Conservation (phyloP, 306 rosid species). For the Parietaria judaica region DNA sequence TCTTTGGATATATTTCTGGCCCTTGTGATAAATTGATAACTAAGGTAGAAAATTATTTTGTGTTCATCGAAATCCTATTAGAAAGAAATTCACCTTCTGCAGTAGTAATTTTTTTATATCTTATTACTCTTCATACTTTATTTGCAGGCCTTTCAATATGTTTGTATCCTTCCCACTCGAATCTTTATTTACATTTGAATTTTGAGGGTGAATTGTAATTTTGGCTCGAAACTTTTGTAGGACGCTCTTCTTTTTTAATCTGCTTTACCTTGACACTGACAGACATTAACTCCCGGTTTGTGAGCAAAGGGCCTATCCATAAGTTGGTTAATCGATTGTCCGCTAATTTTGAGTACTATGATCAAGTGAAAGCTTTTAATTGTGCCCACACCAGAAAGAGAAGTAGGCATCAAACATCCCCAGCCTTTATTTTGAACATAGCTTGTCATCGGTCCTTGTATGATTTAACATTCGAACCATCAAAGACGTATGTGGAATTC, state of each 20-base stretch:
- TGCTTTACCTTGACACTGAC: conserved; percentile 49
- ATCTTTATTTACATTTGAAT: conserved; percentile 22
- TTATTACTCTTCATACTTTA: conserved; percentile 1
- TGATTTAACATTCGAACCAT: conserved; percentile 73
- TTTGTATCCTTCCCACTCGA: conserved; percentile 70
- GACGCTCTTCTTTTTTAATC: not conserved
- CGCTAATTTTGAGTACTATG: conserved; percentile 38
- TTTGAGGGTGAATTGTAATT: conserved; percentile 13
- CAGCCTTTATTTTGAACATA: conserved; percentile 71
- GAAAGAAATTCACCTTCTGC: not conserved
- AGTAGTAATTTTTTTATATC: not conserved
- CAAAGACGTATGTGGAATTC: conserved; percentile 74
- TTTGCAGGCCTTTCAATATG: conserved; percentile 81
- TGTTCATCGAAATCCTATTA: conserved; percentile 16
- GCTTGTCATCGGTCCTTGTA: conserved; percentile 67
- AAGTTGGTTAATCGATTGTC: conserved; percentile 80
- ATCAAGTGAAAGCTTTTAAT: conserved; percentile 26
- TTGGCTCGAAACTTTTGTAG: conserved; percentile 5
- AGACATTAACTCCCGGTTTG: conserved; percentile 80
- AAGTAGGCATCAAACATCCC: conserved; percentile 50
- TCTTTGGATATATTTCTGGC: conserved; percentile 67
- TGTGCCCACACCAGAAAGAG: conserved; percentile 52
- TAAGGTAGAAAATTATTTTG: conserved; percentile 43
- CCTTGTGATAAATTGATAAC: conserved; percentile 41
- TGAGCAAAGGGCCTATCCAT: conserved; percentile 85